phyloP scores from a whole-genome alignment of 2,329 filamentous ascomycete species.

The Colletotrichum agaves region DNA sequence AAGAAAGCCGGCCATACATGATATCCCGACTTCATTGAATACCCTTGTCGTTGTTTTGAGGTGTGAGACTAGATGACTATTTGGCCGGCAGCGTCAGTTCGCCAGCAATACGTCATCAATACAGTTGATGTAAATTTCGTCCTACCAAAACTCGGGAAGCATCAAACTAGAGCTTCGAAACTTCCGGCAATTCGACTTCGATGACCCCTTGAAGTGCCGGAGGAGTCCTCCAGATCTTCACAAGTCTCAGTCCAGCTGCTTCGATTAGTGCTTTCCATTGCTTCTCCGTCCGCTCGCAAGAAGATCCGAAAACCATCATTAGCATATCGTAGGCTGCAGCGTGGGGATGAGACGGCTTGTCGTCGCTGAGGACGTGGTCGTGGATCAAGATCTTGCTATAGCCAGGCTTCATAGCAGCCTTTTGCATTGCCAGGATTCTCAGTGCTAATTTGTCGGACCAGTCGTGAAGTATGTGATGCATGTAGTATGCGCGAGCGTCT shows the following conservation, averaged over 20 bases:
- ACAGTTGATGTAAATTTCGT: no score
- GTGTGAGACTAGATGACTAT: no score
- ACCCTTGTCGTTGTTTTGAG: no score
- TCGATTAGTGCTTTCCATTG: conserved; percentile 16
- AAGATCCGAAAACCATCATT: conserved; percentile 16
- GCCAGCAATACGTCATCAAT: no score
- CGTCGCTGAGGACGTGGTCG: conserved; percentile 50
- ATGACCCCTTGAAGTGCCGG: conserved; percentile 7
- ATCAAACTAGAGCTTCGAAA: conserved; percentile 45
- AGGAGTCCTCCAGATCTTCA: conserved; percentile 19
- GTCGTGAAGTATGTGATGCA: conserved; percentile 67
- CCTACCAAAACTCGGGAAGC: no score
- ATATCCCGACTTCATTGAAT: no score
- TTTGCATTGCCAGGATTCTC: conserved; percentile 53
- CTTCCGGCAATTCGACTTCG: conserved; percentile 7
- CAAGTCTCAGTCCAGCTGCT: conserved; percentile 16
- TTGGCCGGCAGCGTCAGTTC: no score
- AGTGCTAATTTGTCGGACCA: conserved; percentile 59
- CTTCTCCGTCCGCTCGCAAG: conserved; percentile 13
- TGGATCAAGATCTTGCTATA: conserved; percentile 49
- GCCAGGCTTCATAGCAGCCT: conserved; percentile 56
- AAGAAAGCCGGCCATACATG: no score
- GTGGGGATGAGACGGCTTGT: conserved; percentile 37
- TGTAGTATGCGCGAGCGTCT: conserved; percentile 59
- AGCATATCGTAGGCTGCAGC: conserved; percentile 6